Percentiles rank a stretch among this genome's conserved stretches.
Conservation (phyloP, 1,284 basidiomycete genomes). For the Ustilago esculenta region DNA sequence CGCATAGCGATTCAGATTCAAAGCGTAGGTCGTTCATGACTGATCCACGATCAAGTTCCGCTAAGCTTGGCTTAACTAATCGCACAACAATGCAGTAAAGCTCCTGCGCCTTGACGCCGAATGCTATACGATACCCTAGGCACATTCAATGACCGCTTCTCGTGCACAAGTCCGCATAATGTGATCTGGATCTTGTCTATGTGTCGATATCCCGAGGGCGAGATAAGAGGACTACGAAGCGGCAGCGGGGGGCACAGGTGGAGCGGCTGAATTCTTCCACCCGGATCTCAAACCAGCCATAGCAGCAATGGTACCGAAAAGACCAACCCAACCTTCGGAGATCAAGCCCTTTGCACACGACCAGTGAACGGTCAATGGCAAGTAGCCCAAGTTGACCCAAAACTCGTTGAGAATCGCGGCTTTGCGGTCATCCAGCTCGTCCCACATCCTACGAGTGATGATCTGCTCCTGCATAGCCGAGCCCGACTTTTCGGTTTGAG, state of each 20-base stretch:
- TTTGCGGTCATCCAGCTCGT: constrained; percentile 70
- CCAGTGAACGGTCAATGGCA: constrained; percentile 86
- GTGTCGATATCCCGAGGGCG: no score
- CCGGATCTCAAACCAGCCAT: constrained; percentile 56
- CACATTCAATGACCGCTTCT: no score
- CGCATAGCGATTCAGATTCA: no score
- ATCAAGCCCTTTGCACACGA: constrained; percentile 55
- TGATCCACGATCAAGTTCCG: no score
- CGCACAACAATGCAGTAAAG: no score
- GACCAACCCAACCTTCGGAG: constrained; percentile 61
- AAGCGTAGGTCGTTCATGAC: no score
- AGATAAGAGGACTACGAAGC: constrained; percentile 1
- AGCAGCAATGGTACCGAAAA: constrained; percentile 65
- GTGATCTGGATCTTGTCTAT: no score
- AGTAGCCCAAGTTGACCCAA: constrained; percentile 77
- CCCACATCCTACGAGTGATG: constrained; percentile 62
- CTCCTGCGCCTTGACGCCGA: no score
- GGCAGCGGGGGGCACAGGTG: constrained; percentile 22
- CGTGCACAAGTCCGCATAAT: no score
- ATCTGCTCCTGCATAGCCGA: constrained; percentile 51
- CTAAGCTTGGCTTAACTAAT: no score
- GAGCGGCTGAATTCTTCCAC: constrained; percentile 57
- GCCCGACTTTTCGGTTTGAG: constrained; percentile 27
- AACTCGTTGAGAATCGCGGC: constrained; percentile 78
- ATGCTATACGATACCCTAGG: not conserved